A percentile compares a stretch with the other conserved stretches of the same genome.
Conservation (phyloP, 768 basidiomycete species). For the Favolaschia claudopus region DNA sequence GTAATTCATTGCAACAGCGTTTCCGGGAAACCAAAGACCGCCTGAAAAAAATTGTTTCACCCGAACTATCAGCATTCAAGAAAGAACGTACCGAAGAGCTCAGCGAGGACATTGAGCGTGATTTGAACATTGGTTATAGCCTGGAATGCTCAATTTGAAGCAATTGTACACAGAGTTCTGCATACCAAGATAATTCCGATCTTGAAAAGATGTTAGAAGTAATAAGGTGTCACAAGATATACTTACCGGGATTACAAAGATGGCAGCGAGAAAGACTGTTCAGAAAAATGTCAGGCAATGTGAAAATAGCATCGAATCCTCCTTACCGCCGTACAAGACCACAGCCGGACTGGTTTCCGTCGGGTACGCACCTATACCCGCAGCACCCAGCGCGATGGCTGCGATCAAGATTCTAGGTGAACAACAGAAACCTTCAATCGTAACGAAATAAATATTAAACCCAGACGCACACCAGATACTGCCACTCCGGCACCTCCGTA, state of each 20-base stretch:
- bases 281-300: background rate
- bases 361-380: slow-evolving; percentile 37
- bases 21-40: slow-evolving; percentile 38
- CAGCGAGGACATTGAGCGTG: slow-evolving; percentile 46
- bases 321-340: slow-evolving; percentile 30
- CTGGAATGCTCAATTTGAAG: background rate
- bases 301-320: background rate
- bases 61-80: too few species aligned
- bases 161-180: background rate
- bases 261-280: slow-evolving; percentile 21
- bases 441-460: background rate
- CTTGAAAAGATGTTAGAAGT: too few species aligned
- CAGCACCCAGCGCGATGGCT: slow-evolving; percentile 39
- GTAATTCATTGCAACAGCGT: slow-evolving; percentile 43
- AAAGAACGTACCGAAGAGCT: slow-evolving; percentile 38
- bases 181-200: slow-evolving; percentile 37
- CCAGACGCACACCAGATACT: slow-evolving; percentile 43
- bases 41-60: slow-evolving; percentile 38
- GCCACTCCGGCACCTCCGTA: slow-evolving; percentile 51
- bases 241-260: slow-evolving; percentile 38
- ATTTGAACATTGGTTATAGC: slow-evolving; percentile 45
- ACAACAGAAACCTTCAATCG: background rate
- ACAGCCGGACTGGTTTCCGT: slow-evolving; percentile 42
- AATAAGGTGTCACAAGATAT: too few species aligned
- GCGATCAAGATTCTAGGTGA: slow-evolving; percentile 30